These are phyloP conservation scores for Ceratocystis alfenasii DNA, from an alignment of 2,329 filamentous ascomycete genomes.

Conservation along the genomic window DNA sequence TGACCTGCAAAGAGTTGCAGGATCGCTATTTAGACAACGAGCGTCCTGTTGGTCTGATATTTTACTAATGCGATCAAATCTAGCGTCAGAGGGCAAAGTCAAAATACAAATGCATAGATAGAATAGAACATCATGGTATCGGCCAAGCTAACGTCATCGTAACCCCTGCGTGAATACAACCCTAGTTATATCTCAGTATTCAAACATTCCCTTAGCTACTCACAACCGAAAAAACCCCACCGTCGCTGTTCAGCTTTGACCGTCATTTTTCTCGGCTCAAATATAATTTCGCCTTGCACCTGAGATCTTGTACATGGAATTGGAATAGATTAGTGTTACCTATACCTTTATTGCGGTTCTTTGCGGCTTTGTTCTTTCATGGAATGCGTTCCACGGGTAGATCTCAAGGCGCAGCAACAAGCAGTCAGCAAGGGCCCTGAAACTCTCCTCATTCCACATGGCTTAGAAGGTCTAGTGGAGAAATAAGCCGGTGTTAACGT, in stretches of 20 bases:
- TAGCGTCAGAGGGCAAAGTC: background rate
- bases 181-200: background rate
- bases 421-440: background rate
- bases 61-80: constrained; percentile 39
- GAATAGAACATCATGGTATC: background rate
- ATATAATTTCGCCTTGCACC: background rate
- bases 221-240: no score
- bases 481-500: background rate
- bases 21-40: constrained; percentile 52
- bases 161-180: background rate
- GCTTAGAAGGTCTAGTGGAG: background rate
- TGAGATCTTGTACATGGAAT: background rate
- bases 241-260: background rate
- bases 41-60: constrained; percentile 48
- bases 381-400: background rate
- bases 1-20: constrained; percentile 59
- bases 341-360: no score
- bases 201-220: no score
- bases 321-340: background rate
- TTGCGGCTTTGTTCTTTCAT: background rate
- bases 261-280: background rate
- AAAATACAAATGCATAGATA: constrained; percentile 1
- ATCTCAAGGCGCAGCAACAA: constrained; percentile 4
- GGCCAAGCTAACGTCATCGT: background rate
- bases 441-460: background rate